Evolutionary conservation across 2,329 filamentous ascomycete genomes (phyloP).

Genomic region (Orbilia brochopaga): DNA sequence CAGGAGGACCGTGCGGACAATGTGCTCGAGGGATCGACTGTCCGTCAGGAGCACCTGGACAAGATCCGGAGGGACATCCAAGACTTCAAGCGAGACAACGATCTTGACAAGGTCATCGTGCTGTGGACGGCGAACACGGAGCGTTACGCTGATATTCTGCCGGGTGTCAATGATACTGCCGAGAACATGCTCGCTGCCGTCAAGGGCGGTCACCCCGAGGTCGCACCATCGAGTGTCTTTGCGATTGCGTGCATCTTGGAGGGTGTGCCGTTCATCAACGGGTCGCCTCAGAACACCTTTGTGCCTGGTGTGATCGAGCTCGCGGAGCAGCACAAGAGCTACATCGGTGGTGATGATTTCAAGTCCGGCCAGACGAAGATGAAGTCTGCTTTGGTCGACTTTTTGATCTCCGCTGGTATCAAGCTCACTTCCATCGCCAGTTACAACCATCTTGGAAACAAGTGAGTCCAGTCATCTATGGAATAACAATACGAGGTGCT

Average conservation of each 20-base stretch:
- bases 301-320: constrained; percentile 90
- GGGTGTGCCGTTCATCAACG: constrained; percentile 93
- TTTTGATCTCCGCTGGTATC: constrained; percentile 97
- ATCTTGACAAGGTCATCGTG: constrained; percentile 92
- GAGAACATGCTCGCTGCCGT: constrained; percentile 91
- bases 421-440: constrained; percentile 97
- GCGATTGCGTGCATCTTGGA: constrained; percentile 94
- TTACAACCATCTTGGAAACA: constrained; percentile 99
- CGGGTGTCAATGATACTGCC: constrained; percentile 93
- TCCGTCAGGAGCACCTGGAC: constrained; percentile 87
- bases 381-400: constrained; percentile 98
- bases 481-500: background rate
- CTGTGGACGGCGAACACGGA: constrained; percentile 99
- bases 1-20: constrained; percentile 97
- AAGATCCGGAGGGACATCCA: constrained; percentile 91
- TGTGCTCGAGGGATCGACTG: constrained; percentile 69
- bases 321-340: constrained; percentile 82
- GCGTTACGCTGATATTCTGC: constrained; percentile 85
- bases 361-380: constrained; percentile 99
- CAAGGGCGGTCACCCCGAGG: constrained; percentile 81
- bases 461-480: constrained; percentile 58
- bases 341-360: constrained; percentile 98
- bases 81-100: constrained; percentile 85
- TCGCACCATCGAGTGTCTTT: constrained; percentile 95
- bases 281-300: constrained; percentile 98